Conservation (phyloP, 768 basidiomycete species). For the Cantharellus cinnabarinus region DNA sequence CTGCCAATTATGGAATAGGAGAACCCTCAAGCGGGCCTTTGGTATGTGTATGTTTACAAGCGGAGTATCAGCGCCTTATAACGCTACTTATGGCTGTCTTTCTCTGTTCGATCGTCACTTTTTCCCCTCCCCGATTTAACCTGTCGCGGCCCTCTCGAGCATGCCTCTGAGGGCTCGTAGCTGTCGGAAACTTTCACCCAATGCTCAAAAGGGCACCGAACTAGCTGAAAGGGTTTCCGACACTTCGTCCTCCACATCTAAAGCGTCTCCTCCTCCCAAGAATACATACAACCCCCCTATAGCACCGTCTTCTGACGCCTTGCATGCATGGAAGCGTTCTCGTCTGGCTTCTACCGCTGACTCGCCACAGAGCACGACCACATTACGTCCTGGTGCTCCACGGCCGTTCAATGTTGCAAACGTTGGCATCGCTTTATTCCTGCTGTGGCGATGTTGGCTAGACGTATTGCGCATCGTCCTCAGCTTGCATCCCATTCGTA, state of each 20-base stretch:
- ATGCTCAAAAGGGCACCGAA: not conserved
- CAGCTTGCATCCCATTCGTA: constrained; percentile 44
- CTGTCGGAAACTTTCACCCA: not conserved
- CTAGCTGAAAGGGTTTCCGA: not conserved
- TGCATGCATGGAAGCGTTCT: not conserved
- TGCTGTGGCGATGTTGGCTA: constrained; percentile 32
- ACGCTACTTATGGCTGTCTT: not conserved
- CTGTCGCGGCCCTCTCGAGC: not conserved
- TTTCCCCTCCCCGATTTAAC: not conserved
- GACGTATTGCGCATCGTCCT: constrained; percentile 33
- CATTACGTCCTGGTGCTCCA: constrained; percentile 39
- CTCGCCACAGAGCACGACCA: not conserved
- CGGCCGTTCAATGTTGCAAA: constrained; percentile 40
- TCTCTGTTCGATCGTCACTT: not conserved
- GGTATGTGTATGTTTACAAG: not conserved
- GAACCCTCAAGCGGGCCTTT: not conserved
- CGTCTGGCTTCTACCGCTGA: not conserved
- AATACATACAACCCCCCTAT: not conserved
- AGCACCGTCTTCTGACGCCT: not conserved
- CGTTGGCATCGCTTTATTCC: constrained; percentile 32
- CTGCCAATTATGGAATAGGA: not conserved
- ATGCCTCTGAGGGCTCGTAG: not conserved
- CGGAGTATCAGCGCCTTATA: not conserved
- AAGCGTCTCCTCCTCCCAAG: not conserved
- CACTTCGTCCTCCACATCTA: not conserved